Percentiles rank a stretch among this genome's conserved stretches.
Conservation (phyloP, 768 basidiomycete species). For the Mycena kentingensis region DNA sequence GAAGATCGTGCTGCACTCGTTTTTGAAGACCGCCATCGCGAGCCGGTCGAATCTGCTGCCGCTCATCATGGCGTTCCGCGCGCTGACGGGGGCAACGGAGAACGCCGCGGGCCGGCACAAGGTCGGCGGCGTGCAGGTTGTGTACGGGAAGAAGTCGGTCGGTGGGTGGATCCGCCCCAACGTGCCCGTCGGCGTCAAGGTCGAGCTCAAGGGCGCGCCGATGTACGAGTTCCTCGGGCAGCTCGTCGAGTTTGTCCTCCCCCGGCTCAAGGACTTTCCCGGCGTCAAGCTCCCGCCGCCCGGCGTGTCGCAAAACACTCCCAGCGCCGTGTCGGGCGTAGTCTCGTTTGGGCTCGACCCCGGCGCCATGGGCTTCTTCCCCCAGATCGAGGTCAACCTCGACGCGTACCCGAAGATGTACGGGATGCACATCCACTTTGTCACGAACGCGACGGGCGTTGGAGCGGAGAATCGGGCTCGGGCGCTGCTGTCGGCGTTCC, state of each 20-base stretch:
- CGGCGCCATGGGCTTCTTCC: conserved; percentile 86
- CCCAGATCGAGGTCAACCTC: conserved; percentile 92
- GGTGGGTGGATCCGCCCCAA: conserved; percentile 86
- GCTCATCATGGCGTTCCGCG: conserved; percentile 86
- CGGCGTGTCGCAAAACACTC: conserved; percentile 67
- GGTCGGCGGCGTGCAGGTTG: conserved; percentile 77
- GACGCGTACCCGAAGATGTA: conserved; percentile 84
- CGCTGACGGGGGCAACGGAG: conserved; percentile 81
- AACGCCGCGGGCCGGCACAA: conserved; percentile 71
- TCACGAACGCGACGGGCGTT: conserved; percentile 84
- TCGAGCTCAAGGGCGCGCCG: conserved; percentile 83
- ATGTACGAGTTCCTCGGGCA: conserved; percentile 95
- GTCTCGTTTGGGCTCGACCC: conserved; percentile 88
- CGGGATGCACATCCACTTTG: conserved; percentile 94
- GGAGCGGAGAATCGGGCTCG: conserved; percentile 90
- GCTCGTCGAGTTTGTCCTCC: conserved; percentile 93
- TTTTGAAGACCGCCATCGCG: conserved; percentile 76
- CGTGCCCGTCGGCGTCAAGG: conserved; percentile 83
- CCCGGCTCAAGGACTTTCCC: conserved; percentile 86
- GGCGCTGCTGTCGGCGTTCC: conserved; percentile 86
- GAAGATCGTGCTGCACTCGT: conserved; percentile 81
- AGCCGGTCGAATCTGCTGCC: conserved; percentile 76
- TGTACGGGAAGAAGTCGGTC: conserved; percentile 64
- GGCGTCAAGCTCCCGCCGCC: conserved; percentile 81
- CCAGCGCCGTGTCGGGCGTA: conserved; percentile 81